These are phyloP conservation scores for Alternaria triticimaculans DNA, from an alignment of 2,329 filamentous ascomycete genomes.

Conservation along the genomic window DNA sequence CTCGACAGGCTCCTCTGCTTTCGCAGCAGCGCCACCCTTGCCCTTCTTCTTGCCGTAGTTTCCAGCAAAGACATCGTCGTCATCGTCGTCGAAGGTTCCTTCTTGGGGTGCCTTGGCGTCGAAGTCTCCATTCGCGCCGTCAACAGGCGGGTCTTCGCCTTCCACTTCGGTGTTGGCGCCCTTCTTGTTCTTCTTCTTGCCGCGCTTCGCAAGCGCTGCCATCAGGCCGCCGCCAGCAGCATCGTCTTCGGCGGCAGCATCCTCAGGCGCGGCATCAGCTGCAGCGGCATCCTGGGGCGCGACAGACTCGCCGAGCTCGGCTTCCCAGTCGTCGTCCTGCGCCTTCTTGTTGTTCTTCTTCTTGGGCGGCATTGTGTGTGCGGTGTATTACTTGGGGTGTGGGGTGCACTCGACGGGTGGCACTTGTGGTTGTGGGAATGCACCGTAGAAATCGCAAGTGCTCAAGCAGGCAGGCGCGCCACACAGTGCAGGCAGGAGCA, in stretches of 20 bases:
- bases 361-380: slow-evolving; percentile 80
- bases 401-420: slow-evolving; percentile 1
- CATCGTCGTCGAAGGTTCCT: slow-evolving; percentile 70
- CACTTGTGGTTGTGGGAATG: not conserved
- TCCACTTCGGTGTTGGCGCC: slow-evolving; percentile 71
- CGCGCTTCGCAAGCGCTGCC: slow-evolving; percentile 61
- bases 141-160: slow-evolving; percentile 64
- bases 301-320: slow-evolving; percentile 81
- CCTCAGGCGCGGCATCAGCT: slow-evolving; percentile 32
- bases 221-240: slow-evolving; percentile 57
- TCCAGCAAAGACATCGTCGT: slow-evolving; percentile 82
- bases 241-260: slow-evolving; percentile 55
- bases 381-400: not conserved
- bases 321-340: slow-evolving; percentile 94
- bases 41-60: slow-evolving; percentile 73
- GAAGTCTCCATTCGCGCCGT: slow-evolving; percentile 54
- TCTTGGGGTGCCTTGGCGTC: slow-evolving; percentile 77
- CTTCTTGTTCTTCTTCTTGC: slow-evolving; percentile 85
- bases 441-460: not conserved
- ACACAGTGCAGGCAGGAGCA: not conserved
- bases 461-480: not conserved
- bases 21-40: slow-evolving; percentile 56
- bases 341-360: slow-evolving; percentile 91
- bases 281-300: slow-evolving; percentile 64
- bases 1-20: slow-evolving; percentile 49